Evolutionary conservation across 176 grass and related monocot species (phyloP), one percentile per base, ranked within the genome.

Genomic region (Pontederia crassipes): DNA sequence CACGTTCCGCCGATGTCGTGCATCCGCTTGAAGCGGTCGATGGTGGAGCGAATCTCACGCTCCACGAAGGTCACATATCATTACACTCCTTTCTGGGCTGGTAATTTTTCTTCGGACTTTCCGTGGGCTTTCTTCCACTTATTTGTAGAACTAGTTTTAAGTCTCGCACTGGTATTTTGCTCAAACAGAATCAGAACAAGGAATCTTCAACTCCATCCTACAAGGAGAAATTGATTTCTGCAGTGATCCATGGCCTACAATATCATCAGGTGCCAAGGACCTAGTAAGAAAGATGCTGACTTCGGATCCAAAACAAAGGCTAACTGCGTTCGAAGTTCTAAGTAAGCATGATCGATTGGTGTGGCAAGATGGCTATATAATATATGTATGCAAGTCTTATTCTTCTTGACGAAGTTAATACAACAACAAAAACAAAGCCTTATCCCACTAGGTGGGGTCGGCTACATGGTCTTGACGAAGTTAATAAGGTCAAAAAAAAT

Each of bases 41-140:
- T n/a, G n/a, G n/a, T n/a, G n/a, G n/a, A n/a, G n/a, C n/a, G n/a
- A n/a, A n/a, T n/a, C n/a, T n/a, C n/a, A n/a, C n/a, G n/a, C n/a
- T n/a, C n/a, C n/a, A n/a, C n/a, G n/a, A n/a, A n/a, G n/a, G n/a
- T n/a, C n/a, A n/a, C n/a, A n/a, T n/a, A n/a, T n/a, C n/a, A n/a
- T n/a, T n/a, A n/a, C n/a, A n/a, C n/a, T n/a, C n/a, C 66, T 57
- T 69, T 69, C 20, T 69, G 66, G 66, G 66, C 66, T 57, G 66
- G 66, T 69, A 26, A 24, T 1, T 35, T 56, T 55, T 11, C n/a
- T 46, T 13, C 17, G 8, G 40, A 17, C 17, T 57, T 11, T 45
- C 40, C 10, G 45, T 12, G 13, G 3, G 6, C 16, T 28, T 53
- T 46, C 14, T n/a, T 12, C 18, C 7, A 6, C 10, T 26, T 10